Percentiles rank a stretch among this genome's conserved stretches.
Conservation (phyloP, 2,329 filamentous ascomycete genomes). For the Emmonsia crescens region DNA sequence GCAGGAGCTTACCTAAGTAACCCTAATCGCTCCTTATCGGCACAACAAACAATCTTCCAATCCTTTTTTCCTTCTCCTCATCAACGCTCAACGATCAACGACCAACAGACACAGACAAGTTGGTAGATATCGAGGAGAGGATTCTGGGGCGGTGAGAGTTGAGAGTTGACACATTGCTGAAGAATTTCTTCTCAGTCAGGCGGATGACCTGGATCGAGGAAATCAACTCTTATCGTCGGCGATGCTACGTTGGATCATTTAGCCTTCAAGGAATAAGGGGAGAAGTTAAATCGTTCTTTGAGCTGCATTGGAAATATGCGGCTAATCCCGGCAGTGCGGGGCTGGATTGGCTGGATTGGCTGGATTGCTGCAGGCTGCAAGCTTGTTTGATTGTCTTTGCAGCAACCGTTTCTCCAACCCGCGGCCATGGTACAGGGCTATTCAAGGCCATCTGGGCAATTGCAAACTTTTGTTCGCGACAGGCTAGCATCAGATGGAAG, state of each 20-base stretch:
- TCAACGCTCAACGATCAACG: no score
- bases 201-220: background rate
- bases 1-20: conserved; percentile 25
- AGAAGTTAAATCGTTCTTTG: background rate
- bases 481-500: no score
- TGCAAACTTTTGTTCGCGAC: no score
- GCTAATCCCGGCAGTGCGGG: background rate
- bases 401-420: background rate
- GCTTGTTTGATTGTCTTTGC: background rate
- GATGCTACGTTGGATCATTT: background rate
- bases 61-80: background rate
- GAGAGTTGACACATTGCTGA: no score
- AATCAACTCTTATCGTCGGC: background rate
- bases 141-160: background rate
- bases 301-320: background rate
- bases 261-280: background rate
- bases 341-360: background rate
- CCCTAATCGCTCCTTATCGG: conserved; percentile 9
- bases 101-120: no score
- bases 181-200: background rate
- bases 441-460: no score
- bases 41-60: background rate
- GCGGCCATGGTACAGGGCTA: no score
- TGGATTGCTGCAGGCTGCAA: background rate
- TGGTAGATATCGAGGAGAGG: background rate